A percentile compares a stretch with the other conserved stretches of the same genome.
Conservation (phyloP, 352 stramenopile genomes). For the Thraustochytrium sp. region DNA sequence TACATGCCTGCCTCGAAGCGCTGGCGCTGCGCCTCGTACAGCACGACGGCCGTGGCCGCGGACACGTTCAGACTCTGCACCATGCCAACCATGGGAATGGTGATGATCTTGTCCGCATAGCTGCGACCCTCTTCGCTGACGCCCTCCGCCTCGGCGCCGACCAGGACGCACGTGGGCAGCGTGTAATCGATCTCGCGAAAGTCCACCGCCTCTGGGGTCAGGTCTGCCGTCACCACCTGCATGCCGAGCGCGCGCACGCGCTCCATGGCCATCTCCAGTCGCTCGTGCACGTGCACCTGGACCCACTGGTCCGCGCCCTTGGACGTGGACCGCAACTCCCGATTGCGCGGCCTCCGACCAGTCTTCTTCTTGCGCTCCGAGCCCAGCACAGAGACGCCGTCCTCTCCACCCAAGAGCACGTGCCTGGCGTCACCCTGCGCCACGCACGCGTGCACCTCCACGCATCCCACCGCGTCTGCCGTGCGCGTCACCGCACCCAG, state of each 20-base stretch:
- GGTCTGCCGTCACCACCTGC: conserved; percentile 8
- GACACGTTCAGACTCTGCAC: conserved; percentile 25
- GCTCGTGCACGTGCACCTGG: not conserved
- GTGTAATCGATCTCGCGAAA: conserved; percentile 37
- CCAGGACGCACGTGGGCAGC: not conserved
- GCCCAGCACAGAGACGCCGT: not conserved
- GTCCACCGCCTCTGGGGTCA: not conserved
- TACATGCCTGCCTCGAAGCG: conserved; percentile 24
- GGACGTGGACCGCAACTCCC: conserved; percentile 3
- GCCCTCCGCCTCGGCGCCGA: not conserved
- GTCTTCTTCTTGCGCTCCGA: not conserved
- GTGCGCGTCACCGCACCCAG: conserved; percentile 1
- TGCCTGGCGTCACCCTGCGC: not conserved
- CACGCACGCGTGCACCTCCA: not conserved
- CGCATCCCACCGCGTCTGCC: not conserved
- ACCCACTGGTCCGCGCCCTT: conserved; percentile 14
- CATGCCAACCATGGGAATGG: conserved; percentile 32
- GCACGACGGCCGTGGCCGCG: not conserved
- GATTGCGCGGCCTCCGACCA: not conserved
- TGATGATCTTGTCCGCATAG: not conserved
- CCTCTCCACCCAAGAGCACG: not conserved
- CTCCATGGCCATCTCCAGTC: not conserved
- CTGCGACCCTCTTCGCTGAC: not conserved
- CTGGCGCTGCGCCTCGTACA: conserved; percentile 36
- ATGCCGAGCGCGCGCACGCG: not conserved